A percentile compares a stretch with the other conserved stretches of the same genome.
phyloP scores from a whole-genome alignment of 352 stramenopile genomes.

The Phytophthora europaea region DNA sequence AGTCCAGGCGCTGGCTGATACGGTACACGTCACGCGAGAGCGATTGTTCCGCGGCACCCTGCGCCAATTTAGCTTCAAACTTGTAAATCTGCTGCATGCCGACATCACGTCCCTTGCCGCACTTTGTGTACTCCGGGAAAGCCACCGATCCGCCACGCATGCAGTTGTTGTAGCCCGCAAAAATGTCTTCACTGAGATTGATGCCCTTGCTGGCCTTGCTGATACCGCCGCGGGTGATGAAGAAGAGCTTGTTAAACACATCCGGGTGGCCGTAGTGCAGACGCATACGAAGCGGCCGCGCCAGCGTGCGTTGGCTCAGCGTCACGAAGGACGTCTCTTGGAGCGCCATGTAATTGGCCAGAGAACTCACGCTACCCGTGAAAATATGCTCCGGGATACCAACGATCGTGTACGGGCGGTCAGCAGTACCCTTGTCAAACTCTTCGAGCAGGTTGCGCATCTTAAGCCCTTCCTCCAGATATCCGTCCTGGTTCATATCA shows the following conservation, averaged over 20 bases:
- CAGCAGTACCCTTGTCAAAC: conserved; percentile 90
- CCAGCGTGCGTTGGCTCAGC: conserved; percentile 97
- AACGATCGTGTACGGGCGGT: conserved; percentile 95
- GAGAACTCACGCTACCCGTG: conserved; percentile 97
- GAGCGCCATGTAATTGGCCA: conserved; percentile 99
- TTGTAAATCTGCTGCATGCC: conserved; percentile 99
- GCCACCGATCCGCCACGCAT: conserved; percentile 96
- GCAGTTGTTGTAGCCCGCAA: conserved; percentile 99
- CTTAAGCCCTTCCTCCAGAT: conserved; percentile 99
- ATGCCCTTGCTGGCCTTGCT: conserved; percentile 99
- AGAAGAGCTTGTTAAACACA: conserved; percentile 99
- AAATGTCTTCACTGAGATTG: conserved; percentile 99
- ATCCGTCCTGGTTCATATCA: conserved; percentile 99
- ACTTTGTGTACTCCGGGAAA: conserved; percentile 99
- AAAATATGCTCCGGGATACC: conserved; percentile 99
- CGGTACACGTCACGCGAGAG: conserved; percentile 98
- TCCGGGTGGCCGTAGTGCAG: conserved; percentile 99
- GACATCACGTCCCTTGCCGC: conserved; percentile 99
- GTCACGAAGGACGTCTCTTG: conserved; percentile 99
- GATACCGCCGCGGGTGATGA: conserved; percentile 99
- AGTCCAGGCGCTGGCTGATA: conserved; percentile 98
- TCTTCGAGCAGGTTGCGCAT: conserved; percentile 99
- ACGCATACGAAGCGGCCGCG: conserved; percentile 96
- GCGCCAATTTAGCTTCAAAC: conserved; percentile 99
- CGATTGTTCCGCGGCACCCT: conserved; percentile 98